Evolutionary conservation across 1,139 yeast species (phyloP), one percentile per base, ranked within the genome.

Genomic region (Yamadazyma spencermartinsiae): DNA sequence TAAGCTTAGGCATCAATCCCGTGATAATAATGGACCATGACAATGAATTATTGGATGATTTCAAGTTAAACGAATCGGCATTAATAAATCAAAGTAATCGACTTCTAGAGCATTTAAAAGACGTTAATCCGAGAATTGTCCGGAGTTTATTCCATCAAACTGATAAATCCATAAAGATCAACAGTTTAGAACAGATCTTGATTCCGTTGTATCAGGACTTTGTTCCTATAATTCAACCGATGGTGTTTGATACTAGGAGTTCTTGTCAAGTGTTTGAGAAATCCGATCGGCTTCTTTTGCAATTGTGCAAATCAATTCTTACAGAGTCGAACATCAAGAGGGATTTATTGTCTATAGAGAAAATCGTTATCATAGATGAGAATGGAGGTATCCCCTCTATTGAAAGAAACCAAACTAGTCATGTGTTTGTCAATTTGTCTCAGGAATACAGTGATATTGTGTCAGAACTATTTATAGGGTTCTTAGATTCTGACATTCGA

Each of bases 331-430:
- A 15, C 10, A 10, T 28, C 20, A 27, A 38, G 48, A 54, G 9
- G 45, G 59, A 67, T 28, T 47, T 72, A n/a, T 58, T 79, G 9
- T 68, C 82, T 1, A 74, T 92, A 23, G 98, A 92, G 46, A 92
- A 92, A 49, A 63, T 92, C 21, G 79, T 92, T 7, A 79, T 84
- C 48, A 67, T 92, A 21, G 97, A 89, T 50, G 79, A 82, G 0
- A 58, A 76, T 11, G 98, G 98, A 1, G 98, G 98, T 0, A 83
- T 88, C 9, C 98, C 98, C 0, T 84, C 95, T 0, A 69, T 81
- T 24, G 96, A 89, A 55, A 69, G 98, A 45, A 76, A 78, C 40
- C 81, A 83, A 38, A 80, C 92, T 3, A 79, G 96, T 17, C 98
- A 92, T 61, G 95, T 92, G 1, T 85, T 84, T 45, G 82, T 92